Percentiles rank a stretch among this genome's conserved stretches.
These are phyloP conservation scores for rapeseed (Brassica napus) DNA, from an alignment of 345 rosid genomes.

Conservation along the genomic window DNA sequence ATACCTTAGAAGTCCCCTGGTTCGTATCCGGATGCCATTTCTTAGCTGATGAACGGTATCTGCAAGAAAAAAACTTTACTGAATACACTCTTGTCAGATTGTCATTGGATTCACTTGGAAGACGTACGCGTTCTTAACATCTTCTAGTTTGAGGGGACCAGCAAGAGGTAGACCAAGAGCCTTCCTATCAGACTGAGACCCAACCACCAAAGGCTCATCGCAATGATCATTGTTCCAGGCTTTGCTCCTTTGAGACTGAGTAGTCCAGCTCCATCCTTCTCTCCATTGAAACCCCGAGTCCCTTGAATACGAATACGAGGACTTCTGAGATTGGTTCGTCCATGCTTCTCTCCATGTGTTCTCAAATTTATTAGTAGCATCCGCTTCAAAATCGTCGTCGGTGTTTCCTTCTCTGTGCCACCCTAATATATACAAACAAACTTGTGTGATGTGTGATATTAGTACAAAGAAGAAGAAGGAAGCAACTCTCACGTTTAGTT, in stretches of 20 bases:
- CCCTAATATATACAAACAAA: slow-evolving; percentile 18
- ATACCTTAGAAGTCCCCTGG: slow-evolving; percentile 73
- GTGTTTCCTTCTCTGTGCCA: slow-evolving; percentile 40
- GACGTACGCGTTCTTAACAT: slow-evolving; percentile 83
- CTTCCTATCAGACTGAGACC: slow-evolving; percentile 63
- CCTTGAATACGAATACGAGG: background rate
- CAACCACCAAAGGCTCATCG: slow-evolving; percentile 44
- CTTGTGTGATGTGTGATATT: background rate
- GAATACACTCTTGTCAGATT: background rate
- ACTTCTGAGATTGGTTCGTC: slow-evolving; percentile 15
- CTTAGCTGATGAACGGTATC: slow-evolving; percentile 69
- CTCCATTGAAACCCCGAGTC: slow-evolving; percentile 60
- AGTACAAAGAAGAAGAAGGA: background rate
- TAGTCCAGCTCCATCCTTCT: slow-evolving; percentile 53
- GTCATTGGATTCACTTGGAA: background rate
- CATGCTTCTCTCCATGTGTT: slow-evolving; percentile 25
- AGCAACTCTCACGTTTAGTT: slow-evolving; percentile 31
- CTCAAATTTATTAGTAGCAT: slow-evolving; percentile 18
- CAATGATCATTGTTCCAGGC: slow-evolving; percentile 42
- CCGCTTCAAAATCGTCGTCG: slow-evolving; percentile 9
- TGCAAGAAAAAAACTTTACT: slow-evolving; percentile 31
- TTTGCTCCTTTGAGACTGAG: slow-evolving; percentile 40
- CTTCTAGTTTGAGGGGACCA: slow-evolving; percentile 66
- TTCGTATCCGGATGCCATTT: slow-evolving; percentile 98
- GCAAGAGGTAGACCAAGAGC: slow-evolving; percentile 64